phyloP scores from a whole-genome alignment of 352 stramenopile genomes.

The Plasmopara muralis region DNA sequence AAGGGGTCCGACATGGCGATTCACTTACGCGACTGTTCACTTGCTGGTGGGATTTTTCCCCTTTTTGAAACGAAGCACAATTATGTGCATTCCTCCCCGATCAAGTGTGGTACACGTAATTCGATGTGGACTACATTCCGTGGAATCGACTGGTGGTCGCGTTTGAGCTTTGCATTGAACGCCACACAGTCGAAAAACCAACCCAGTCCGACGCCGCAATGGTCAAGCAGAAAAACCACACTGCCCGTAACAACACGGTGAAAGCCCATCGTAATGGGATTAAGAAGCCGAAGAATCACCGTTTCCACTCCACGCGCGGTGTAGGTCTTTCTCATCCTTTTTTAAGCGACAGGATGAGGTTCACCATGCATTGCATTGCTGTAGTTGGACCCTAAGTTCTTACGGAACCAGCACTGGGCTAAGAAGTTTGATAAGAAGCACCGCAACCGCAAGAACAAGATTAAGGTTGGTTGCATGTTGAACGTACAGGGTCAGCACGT shows the following conservation, averaged over 20 bases:
- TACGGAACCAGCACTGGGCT: conserved; percentile 96
- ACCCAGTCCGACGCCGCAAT: conserved; percentile 59
- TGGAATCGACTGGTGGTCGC: conserved; percentile 25
- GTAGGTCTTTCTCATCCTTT: conserved; percentile 40
- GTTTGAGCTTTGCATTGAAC: conserved; percentile 7
- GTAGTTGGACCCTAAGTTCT: conserved; percentile 96
- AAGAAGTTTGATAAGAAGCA: conserved; percentile 97
- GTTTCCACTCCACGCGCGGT: conserved; percentile 92
- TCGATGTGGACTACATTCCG: conserved; percentile 9
- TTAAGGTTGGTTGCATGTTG: conserved; percentile 29
- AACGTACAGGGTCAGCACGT: conserved; percentile 4
- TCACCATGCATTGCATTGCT: not conserved
- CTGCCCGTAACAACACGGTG: conserved; percentile 95
- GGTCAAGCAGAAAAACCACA: conserved; percentile 98
- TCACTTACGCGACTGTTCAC: conserved; percentile 10
- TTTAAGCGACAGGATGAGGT: not conserved
- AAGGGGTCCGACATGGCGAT: conserved; percentile 52
- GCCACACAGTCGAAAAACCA: conserved; percentile 45
- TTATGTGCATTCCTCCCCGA: not conserved
- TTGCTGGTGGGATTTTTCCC: conserved; percentile 17
- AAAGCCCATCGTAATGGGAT: conserved; percentile 97
- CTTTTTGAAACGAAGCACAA: conserved; percentile 12
- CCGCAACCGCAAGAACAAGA: conserved; percentile 50
- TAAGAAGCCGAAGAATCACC: conserved; percentile 95
- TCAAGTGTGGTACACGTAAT: not conserved